Percentiles rank a stretch among this genome's conserved stretches.
phyloP scores from a whole-genome alignment of 164 flowering plant genomes.

The Akebia trifoliata region DNA sequence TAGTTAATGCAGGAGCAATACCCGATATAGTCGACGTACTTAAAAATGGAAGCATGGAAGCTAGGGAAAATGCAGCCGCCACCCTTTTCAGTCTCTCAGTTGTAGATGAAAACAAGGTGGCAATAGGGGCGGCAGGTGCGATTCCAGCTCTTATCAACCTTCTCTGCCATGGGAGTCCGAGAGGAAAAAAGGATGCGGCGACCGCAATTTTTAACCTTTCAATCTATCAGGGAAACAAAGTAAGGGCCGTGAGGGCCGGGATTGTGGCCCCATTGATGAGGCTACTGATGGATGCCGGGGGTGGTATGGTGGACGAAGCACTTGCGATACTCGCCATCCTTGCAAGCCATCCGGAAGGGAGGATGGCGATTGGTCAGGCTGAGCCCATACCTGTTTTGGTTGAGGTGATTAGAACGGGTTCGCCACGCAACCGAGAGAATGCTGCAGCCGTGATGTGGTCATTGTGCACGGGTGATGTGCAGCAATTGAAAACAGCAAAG shows the following conservation, averaged over 20 bases:
- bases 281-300: conserved; percentile 19
- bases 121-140: conserved; percentile 27
- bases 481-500: conserved; percentile 14
- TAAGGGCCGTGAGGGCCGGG: conserved; percentile 26
- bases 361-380: conserved; percentile 19
- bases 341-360: conserved; percentile 22
- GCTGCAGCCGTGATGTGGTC: conserved; percentile 21
- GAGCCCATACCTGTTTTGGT: conserved; percentile 21
- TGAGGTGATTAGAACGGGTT: conserved; percentile 23
- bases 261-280: conserved; percentile 23
- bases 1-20: conserved; percentile 24
- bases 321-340: conserved; percentile 25
- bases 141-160: conserved; percentile 26
- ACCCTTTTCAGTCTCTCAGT: no score
- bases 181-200: conserved; percentile 31
- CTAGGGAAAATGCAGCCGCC: conserved; percentile 29
- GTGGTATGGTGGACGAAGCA: conserved; percentile 30
- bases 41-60: conserved; percentile 28
- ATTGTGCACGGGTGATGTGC: conserved; percentile 14
- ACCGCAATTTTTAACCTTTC: conserved; percentile 26
- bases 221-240: conserved; percentile 25
- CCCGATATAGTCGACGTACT: conserved; percentile 26
- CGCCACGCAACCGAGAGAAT: conserved; percentile 27
- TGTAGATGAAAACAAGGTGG: conserved; percentile 26
- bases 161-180: conserved; percentile 24